Base-by-base conservation (phyloP, 2,329 filamentous ascomycete genomes). In the Cladosporium halotolerans region DNA sequence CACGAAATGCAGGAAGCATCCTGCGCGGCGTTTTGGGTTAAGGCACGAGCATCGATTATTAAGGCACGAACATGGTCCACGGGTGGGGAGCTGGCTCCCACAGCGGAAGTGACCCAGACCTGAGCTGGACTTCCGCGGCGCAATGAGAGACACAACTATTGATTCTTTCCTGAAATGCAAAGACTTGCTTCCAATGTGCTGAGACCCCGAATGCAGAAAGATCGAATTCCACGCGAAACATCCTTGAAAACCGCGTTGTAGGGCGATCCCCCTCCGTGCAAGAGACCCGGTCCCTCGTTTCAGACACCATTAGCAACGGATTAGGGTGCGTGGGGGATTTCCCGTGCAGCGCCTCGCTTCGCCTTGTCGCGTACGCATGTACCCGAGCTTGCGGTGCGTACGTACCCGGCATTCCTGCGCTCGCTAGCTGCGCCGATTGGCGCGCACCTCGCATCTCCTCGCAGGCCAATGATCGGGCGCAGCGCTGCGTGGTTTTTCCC, bases 1-100 rank as follows among this genome's bases (percentile, higher is more conserved):
- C 23, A 28, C 23, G 23, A 28, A 28, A 28, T 28, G 23, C 23
- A 28, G 23, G 23, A 28, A 28, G 23, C 23, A 28, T 28, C 23
- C 23, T 28, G 23, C n/a, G 47, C 47, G 47, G 47, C 47, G 47
- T 51, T 38, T 28, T 43, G 39, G 47, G 47, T 43, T 51, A 14
- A 41, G 14, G 46, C 31, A 16, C 31, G 38, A 43, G 40, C 34
- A 43, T 43, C 43, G 40, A 31, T 44, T 10, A 44, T 51, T 34
- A 34, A 38, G 38, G n/a, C 32, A 33, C 16, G 39, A 14, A 18
- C 38, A 32, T 42, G 23, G 38, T 28, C 23, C 23, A 28, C 7
- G 7, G 23, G 23, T 28, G 23, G 23, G 23, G 23, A 28, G 23
- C 23, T 28, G 23, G 23, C 23, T 28, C 23, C 23, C 23, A 28